Base-by-base conservation (phyloP, 2,329 filamentous ascomycete genomes). In the Sporothrix brasiliensis region DNA sequence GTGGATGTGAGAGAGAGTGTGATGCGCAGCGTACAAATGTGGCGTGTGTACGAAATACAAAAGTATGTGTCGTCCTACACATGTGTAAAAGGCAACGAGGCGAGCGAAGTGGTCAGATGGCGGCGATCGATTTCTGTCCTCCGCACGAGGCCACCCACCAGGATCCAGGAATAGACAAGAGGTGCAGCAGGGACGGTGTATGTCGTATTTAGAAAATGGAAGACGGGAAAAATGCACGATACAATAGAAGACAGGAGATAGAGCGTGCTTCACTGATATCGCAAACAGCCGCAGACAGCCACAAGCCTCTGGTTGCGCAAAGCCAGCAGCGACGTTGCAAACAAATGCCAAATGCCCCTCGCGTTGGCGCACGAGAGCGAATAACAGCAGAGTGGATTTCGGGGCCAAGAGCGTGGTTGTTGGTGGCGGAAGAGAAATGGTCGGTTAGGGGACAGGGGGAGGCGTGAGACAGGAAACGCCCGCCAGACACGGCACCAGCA, bases 71-170 rank as follows among this genome's bases (percentile, higher is more conserved):
- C 34, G 9, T 24, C 10, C 9, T 11, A 10, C 11, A 21, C 3
- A 41, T 39, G 19, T 34, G 50, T 11, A 6, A 49, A 41, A 52
- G 44, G 52, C 13, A 16, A 39, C 44, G 34, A 47, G 34, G 52
- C 47, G 13, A 16, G 34, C 52, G 52, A 47, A 21, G 34, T 21
- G 67, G 67, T 71, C 67, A 61, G 70, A 61, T 34, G 53, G 60
- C 47, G 61, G 47, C 70, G 70, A 71, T 69, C 70, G 67, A 67
- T 69, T 67, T 44, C 69, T 30, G 54, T 44, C 56, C 58, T 49
- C 69, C 34, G 34, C 34, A 39, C 56, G n/a, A 60, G n/a, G 41
- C n/a, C 54, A 21, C 56, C 52, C 50, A 54, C 66, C 24, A 49
- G 49, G 16, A 27, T 44, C 65, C 27, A 52, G 41, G 13, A 67